Base-by-base conservation (phyloP, 306 rosid genomes). In the Lathyrus tuberosus region DNA sequence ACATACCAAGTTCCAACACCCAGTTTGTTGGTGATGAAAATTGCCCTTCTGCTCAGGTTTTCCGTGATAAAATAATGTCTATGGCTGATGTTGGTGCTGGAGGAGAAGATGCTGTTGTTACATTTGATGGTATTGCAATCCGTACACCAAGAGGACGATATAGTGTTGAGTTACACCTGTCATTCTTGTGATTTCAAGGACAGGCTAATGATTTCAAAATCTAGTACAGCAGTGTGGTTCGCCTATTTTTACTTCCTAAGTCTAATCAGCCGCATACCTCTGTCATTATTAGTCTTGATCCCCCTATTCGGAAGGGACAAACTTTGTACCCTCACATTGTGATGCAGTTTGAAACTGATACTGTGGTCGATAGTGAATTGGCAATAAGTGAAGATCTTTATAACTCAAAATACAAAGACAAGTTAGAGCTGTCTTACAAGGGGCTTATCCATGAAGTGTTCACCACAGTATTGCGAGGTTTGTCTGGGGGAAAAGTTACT, bases 111-210 rank as follows among this genome's bases (percentile, higher is more conserved):
- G 91, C 99, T 65, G 95, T 95, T 70, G 92, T 91, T 73, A 89
- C 97, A 35, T 95, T 95, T 87, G 99, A 95, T 82, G 96, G 97
- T 66, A 95, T 95, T 87, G 97, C 97, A 12, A 87, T 95, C 70
- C 99, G 91, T 73, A 95, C 99, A 7, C 99, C 99, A 76, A 91
- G 99, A 85, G 99, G 97, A 37, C 91, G 97, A 53, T 95, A 95
- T 81, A 95, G 81, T 78, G 99, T 95, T 77, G 99, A 95, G 81
- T 86, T 95, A 70, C 97, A 91, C 78, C 78, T 95, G 67, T 95
- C 99, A 66, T 95, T 95, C 81, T 76, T 95, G 73, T 82, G 95
- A 65, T 89, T 95, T 40, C 99, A 95, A 73, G 99, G 99, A 58
- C 97, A 91, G 79, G 99, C 99, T 71, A 95, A 95, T 62, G 97